Evolutionary conservation across 2,329 filamentous ascomycete species (phyloP), one percentile per base, ranked within the genome.

Genomic region (Trichoderma koningiopsis): DNA sequence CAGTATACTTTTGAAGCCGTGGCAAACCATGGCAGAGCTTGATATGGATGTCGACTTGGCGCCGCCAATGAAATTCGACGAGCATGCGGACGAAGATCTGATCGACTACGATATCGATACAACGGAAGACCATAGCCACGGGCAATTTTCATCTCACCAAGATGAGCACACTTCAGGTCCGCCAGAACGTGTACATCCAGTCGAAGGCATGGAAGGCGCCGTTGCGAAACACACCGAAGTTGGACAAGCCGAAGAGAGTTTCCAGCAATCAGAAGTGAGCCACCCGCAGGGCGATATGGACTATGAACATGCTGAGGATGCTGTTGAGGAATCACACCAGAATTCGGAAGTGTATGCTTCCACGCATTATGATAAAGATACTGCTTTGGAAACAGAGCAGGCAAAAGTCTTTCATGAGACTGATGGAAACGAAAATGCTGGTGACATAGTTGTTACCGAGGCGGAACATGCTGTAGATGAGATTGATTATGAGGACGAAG

Each of bases 101-200:
- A 79, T 81, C 61, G 77, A 80, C 68, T 82, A 80, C 52, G 80
- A 81, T 35, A 79, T 76, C 63, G 80, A 77, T 53, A 64, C 71
- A 27, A 68, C 70, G 2, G 75, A 75, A 37, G 68, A 72, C 11
- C 71, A 70, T 27, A 64, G 53, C 6, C 59, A 68, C 29, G 47
- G 57, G 7, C 55, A 24, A 14, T 63, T 33, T 60, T n/a, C 66
- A 11, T 55, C 66, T n/a, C 65, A 70, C 33, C 53, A 52, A 10
- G 66, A 69, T 24, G 68, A 62, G 40, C 43, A 60, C 53, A 16
- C 14, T n/a, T 64, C 61, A 24, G 53, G 40, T 43, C 29, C 59
- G 24, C 40, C 29, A 24, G 59, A 37, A 14, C 56, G 57, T 60
- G 35, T 49, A 24, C 58, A 55, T n/a, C 29, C 69, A 52, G 16